Base-by-base conservation (phyloP, 179 eudicot genomes). In the Heliamphora pulchella region DNA sequence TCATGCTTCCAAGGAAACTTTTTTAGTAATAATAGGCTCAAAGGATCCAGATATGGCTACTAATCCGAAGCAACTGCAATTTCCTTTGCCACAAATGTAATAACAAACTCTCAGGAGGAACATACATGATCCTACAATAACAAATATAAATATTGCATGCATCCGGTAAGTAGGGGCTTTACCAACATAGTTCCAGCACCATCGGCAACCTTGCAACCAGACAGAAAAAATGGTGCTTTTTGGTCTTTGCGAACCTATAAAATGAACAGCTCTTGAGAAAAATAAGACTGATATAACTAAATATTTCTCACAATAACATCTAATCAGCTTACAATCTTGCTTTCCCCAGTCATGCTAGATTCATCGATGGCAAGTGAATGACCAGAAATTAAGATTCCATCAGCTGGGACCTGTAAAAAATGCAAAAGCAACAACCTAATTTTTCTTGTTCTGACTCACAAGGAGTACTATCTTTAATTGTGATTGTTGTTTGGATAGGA, bases 311-410 rank as follows among this genome's bases (percentile, higher is more conserved):
- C 75, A 78, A 63, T 62, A 76, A 79, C 47, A 77, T 78, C 87
- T 62, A 86, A 80, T 76, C 71, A 78, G 84, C 97, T 91, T 87
- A 94, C 98, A 82, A 87, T 89, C 89, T 91, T 91, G 93, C 97
- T 93, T 85, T 94, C 98, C 79, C 97, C 98, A 31, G 97, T 94
- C 98, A 94, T 93, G 89, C 98, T 93, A 13, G 97, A 94, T 89
- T 94, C 98, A 84, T 94, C 98, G 66, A 94, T 89, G 65, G 94
- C 86, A 78, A 94, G 89, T 77, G 93, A 87, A 82, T 94, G 97
- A 74, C 97, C 92, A 82, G 90, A 83, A 75, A 89, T 82, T 65
- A 94, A 80, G 79, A 94, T 58, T 59, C 98, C 98, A 82, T 93
- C 98, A 7, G 98, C 98, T 76, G 97, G 97, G 74, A 93, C 94